Base-by-base conservation (phyloP, 2,329 filamentous ascomycete species). In the Tolypocladium sp. region DNA sequence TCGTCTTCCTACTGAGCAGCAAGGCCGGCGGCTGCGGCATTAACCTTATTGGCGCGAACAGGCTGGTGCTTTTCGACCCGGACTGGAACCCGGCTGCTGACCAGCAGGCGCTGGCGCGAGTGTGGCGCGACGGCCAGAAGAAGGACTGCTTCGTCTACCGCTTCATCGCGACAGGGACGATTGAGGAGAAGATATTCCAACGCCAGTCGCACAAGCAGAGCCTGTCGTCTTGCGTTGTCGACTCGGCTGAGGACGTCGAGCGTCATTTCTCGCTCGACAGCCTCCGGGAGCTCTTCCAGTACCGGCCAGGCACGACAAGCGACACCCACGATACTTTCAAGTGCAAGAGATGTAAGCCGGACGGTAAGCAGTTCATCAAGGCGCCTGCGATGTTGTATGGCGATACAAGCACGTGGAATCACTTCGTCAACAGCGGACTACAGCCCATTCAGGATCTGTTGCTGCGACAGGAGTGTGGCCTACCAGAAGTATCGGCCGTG, bases 141-240 rank as follows among this genome's bases (percentile, higher is more conserved):
- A 99, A 99, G 71, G 94, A 99, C 69, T 99, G 94, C 70, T 99
- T 99, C 68, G 94, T 99, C 20, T 99, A 99, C 73, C 90, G 94
- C n/a, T 99, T 99, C 76, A 99, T 99, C 67, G 90, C 92, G 0
- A 97, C 95, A 0, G 94, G 94, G 4, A 97, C 92, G 0, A 99
- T 99, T 62, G 94, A 99, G 71, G 94, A 99, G 74, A 99, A 99
- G 77, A 97, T 99, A 66, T 99, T 99, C 77, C 94, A 99, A 74
- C 88, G 95, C 12, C 94, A 99, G 70, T 96, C 91, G 1, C 95
- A 99, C 79, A 99, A 99, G 75, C 94, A 99, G 74, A 95, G 91
- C 9, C 79, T 99, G 1, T 97, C 93, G 0, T 96, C 91, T 0
- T 97, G 92, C 67, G 94, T 99, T 5, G 94, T 99, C 9, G 94